These are phyloP conservation scores for Andrographis paniculata DNA, from an alignment of 305 asterid genomes.

Conservation along the genomic window DNA sequence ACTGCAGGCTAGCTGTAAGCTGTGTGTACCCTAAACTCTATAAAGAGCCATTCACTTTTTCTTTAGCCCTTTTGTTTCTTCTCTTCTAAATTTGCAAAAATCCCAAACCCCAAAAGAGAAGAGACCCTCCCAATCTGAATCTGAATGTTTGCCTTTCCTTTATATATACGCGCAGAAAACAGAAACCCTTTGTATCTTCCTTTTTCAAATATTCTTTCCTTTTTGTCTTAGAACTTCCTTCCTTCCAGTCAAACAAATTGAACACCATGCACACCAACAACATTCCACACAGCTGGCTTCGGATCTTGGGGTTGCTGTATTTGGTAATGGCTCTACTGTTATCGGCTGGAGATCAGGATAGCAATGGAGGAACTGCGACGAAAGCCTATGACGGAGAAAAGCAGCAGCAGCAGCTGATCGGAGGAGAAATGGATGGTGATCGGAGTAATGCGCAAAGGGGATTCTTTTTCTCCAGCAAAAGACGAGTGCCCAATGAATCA, in stretches of 20 bases:
- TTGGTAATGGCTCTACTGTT: constrained; percentile 22
- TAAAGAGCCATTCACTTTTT: background rate
- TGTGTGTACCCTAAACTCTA: no score
- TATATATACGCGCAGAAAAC: constrained; percentile 16
- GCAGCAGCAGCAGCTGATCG: no score
- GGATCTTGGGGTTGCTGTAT: constrained; percentile 24
- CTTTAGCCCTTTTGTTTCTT: background rate
- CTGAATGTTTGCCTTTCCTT: constrained; percentile 11
- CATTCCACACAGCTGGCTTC: constrained; percentile 1
- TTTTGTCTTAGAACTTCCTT: no score
- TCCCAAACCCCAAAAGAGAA: constrained; percentile 1
- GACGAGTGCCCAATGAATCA: constrained; percentile 63
- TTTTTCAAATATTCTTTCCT: background rate
- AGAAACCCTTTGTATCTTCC: constrained; percentile 3
- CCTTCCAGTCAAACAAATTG: background rate
- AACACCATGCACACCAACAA: constrained; percentile 22
- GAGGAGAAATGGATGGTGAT: no score
- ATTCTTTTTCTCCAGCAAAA: constrained; percentile 36
- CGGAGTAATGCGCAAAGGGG: constrained; percentile 18
- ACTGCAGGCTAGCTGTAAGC: no score
- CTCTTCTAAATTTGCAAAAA: constrained; percentile 1
- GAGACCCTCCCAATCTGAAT: constrained; percentile 24
- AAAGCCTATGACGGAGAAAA: no score
- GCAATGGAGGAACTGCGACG: no score
- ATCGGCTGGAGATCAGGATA: constrained; percentile 23